Percentiles rank a stretch among this genome's conserved stretches.
Evolutionary conservation across 1,139 yeast genomes (phyloP).

Genomic region (Hansenula sp.): DNA sequence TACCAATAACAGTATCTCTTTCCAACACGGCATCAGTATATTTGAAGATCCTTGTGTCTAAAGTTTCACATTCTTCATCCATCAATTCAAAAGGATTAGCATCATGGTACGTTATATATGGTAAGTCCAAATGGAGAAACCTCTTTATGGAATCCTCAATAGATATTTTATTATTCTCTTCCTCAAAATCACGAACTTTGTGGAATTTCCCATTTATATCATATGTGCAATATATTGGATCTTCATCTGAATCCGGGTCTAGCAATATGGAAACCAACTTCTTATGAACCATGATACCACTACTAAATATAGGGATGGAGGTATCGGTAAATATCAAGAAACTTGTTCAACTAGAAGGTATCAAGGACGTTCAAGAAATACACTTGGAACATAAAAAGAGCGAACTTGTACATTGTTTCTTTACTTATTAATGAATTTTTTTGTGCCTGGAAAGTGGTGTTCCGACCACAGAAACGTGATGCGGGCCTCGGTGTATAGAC

Average conservation of each 20-base stretch:
- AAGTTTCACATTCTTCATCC: slow-evolving; percentile 8
- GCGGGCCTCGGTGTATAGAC: too few relatives aligned
- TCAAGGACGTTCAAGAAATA: too few relatives aligned
- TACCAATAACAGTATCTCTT: slow-evolving; percentile 17
- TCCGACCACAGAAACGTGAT: too few relatives aligned
- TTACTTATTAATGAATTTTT: too few relatives aligned
- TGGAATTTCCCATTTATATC: slow-evolving; percentile 5
- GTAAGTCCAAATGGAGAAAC: slow-evolving; percentile 17
- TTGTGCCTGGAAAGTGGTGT: too few relatives aligned
- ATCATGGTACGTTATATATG: slow-evolving; percentile 19
- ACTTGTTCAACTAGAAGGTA: too few relatives aligned
- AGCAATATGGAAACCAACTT: slow-evolving; percentile 7
- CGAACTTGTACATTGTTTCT: too few relatives aligned
- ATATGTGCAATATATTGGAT: slow-evolving; percentile 6
- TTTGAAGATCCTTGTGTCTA: slow-evolving; percentile 8
- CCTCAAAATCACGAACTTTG: background rate
- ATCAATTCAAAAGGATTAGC: slow-evolving; percentile 15
- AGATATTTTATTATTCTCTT: background rate
- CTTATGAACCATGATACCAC: background rate
- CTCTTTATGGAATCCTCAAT: slow-evolving; percentile 2
- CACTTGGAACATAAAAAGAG: too few relatives aligned
- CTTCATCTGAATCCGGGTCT: slow-evolving; percentile 11
- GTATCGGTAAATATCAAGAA: too few relatives aligned
- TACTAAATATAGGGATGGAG: too few relatives aligned
- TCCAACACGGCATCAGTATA: slow-evolving; percentile 16